phyloP scores from a whole-genome alignment of 1,284 basidiomycete genomes.

The Exobasidium rhododendri region DNA sequence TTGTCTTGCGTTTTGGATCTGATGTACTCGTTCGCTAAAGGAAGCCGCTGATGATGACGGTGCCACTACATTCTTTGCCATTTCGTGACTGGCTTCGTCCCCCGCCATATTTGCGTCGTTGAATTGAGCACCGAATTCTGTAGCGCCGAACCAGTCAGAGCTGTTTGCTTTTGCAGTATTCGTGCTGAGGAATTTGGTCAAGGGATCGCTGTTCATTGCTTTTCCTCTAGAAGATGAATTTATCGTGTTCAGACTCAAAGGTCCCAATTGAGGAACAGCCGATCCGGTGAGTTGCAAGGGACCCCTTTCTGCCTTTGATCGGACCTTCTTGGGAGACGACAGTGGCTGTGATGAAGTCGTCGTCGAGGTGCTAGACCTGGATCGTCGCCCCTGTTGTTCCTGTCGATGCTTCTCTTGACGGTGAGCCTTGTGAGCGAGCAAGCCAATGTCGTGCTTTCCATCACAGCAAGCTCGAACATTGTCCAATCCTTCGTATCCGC shows the following conservation, averaged over 20 bases:
- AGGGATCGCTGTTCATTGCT: background rate
- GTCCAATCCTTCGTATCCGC: slow-evolving; percentile 85
- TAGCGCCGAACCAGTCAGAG: background rate
- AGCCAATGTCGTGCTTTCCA: slow-evolving; percentile 69
- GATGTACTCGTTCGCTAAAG: background rate
- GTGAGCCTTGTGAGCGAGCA: slow-evolving; percentile 33
- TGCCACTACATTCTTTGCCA: background rate
- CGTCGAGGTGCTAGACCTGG: background rate
- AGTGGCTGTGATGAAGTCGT: background rate
- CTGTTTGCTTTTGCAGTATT: slow-evolving; percentile 6
- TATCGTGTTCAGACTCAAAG: slow-evolving; percentile 16
- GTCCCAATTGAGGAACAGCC: slow-evolving; percentile 15
- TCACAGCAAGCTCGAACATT: slow-evolving; percentile 74
- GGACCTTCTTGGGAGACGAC: background rate
- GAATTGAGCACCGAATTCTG: background rate
- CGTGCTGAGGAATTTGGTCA: background rate
- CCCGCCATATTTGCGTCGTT: background rate
- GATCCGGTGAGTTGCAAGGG: background rate
- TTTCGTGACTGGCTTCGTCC: background rate
- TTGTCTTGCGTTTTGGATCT: background rate
- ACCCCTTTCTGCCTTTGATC: background rate
- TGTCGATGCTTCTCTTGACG: slow-evolving; percentile 17
- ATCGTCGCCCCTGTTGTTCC: background rate
- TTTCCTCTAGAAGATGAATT: background rate
- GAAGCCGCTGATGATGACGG: background rate